Evolutionary conservation across 805 yeast genomes (phyloP).

Genomic region (Ogataea methanolica): DNA sequence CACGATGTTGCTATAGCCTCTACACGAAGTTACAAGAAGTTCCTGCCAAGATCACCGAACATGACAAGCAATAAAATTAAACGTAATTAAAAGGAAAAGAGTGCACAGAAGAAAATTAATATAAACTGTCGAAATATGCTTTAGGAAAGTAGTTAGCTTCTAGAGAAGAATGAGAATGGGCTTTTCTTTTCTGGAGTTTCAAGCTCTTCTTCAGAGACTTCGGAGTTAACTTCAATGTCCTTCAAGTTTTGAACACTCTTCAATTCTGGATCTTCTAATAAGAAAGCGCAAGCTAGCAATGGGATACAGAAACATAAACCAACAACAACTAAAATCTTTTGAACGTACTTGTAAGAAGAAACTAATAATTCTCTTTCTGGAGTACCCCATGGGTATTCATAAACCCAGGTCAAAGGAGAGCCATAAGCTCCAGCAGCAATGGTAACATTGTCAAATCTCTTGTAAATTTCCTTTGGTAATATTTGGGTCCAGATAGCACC

Average conservation of each 20-base stretch:
- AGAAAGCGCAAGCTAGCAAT: slow-evolving; percentile 40
- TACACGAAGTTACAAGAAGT: no score
- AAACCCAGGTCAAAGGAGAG: slow-evolving; percentile 48
- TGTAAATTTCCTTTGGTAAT: slow-evolving; percentile 40
- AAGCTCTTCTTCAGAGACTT: not conserved
- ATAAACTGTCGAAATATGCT: no score
- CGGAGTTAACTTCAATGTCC: slow-evolving; percentile 6
- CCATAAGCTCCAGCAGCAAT: slow-evolving; percentile 45
- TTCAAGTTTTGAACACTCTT: slow-evolving; percentile 15
- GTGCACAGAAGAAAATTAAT: no score
- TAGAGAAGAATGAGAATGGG: not conserved
- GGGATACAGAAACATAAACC: slow-evolving; percentile 54
- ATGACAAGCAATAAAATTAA: no score
- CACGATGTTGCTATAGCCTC: no score
- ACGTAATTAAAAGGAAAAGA: no score
- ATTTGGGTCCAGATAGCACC: slow-evolving; percentile 71
- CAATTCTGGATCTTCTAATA: slow-evolving; percentile 41
- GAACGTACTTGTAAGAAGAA: slow-evolving; percentile 53
- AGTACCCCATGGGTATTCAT: slow-evolving; percentile 54
- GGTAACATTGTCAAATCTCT: slow-evolving; percentile 33
- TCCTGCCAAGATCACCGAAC: no score
- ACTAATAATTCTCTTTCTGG: slow-evolving; percentile 56
- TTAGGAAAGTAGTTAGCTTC: no score
- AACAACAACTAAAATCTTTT: slow-evolving; percentile 50
- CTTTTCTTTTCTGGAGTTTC: not conserved